Percentiles rank a stretch among this genome's conserved stretches.
Conservation (phyloP, 2,329 filamentous ascomycete genomes). For the Xylariomycetidae sp. region DNA sequence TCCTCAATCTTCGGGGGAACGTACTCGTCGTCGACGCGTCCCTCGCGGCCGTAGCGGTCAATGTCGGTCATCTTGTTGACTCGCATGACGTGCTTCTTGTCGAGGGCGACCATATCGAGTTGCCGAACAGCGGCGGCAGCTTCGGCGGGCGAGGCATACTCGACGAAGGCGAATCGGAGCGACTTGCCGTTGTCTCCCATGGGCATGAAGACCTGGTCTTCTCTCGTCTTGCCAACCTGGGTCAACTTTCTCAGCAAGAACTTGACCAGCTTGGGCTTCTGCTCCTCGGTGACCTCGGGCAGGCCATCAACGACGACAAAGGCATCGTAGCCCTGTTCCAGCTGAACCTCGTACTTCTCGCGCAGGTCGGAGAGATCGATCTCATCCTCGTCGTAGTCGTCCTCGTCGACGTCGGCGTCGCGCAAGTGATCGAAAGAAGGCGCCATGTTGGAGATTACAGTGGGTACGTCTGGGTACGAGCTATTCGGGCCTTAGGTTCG, state of each 20-base stretch:
- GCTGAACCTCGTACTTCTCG: conserved; percentile 90
- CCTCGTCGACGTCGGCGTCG: conserved; percentile 80
- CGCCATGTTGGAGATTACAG: conserved; percentile 88
- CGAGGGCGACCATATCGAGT: conserved; percentile 79
- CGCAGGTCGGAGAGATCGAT: conserved; percentile 92
- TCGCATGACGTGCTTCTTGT: conserved; percentile 91
- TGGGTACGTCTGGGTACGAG: no score
- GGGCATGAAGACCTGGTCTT: conserved; percentile 91
- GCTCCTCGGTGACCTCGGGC: conserved; percentile 80
- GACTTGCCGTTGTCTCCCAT: conserved; percentile 82
- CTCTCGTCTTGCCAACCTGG: conserved; percentile 74
- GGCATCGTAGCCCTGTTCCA: conserved; percentile 92
- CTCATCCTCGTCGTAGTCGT: conserved; percentile 85
- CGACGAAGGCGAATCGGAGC: conserved; percentile 91
- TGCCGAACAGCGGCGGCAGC: conserved; percentile 83
- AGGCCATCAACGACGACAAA: conserved; percentile 96
- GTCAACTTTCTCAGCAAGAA: conserved; percentile 93
- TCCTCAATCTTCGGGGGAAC: conserved; percentile 72
- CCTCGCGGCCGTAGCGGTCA: conserved; percentile 91
- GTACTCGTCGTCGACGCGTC: conserved; percentile 88
- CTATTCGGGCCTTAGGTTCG: no score
- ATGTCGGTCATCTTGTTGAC: conserved; percentile 99
- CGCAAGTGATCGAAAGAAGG: conserved; percentile 87
- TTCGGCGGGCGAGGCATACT: conserved; percentile 87
- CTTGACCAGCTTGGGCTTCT: conserved; percentile 90